Percentiles rank a stretch among this genome's conserved stretches.
phyloP scores from a whole-genome alignment of 2,329 filamentous ascomycete genomes.

The Cladosporium halotolerans region DNA sequence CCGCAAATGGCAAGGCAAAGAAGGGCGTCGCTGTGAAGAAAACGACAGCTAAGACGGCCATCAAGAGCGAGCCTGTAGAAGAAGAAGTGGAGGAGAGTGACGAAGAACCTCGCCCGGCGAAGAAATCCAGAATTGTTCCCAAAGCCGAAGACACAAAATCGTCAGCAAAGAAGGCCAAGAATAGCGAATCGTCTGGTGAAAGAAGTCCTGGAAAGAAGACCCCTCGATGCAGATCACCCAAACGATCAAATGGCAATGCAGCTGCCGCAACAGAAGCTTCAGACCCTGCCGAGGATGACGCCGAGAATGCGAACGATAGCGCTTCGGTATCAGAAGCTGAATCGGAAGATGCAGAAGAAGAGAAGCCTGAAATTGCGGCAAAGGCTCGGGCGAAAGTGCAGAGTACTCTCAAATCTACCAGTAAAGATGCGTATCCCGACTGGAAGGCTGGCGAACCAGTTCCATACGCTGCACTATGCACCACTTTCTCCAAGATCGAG shows the following conservation, averaged over 20 bases:
- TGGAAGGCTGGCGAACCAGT: slow-evolving; percentile 87
- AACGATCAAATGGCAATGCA: not conserved
- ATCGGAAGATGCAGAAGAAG: slow-evolving; percentile 45
- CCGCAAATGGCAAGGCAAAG: slow-evolving; percentile 20
- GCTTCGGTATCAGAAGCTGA: slow-evolving; percentile 27
- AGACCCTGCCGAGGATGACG: slow-evolving; percentile 15
- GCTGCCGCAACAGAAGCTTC: not conserved
- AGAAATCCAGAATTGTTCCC: not conserved
- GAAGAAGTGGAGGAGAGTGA: slow-evolving; percentile 18
- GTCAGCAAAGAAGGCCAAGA: slow-evolving; percentile 14
- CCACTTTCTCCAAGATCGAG: slow-evolving; percentile 89
- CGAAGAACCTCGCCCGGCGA: slow-evolving; percentile 6
- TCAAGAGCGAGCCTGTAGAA: slow-evolving; percentile 10
- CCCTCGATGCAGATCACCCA: not conserved
- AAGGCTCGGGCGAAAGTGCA: slow-evolving; percentile 79
- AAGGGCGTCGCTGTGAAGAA: slow-evolving; percentile 22
- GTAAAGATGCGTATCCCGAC: slow-evolving; percentile 83
- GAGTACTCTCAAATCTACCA: slow-evolving; percentile 60
- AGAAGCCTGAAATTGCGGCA: slow-evolving; percentile 64
- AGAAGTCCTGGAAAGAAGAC: slow-evolving; percentile 30
- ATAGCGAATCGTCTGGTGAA: slow-evolving; percentile 40
- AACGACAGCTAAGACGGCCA: slow-evolving; percentile 11
- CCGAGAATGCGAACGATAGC: slow-evolving; percentile 7
- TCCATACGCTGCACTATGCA: slow-evolving; percentile 89
- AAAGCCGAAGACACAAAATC: not conserved